Conservation (phyloP, 1,284 basidiomycete genomes). For the Sphagnurus paluster region DNA sequence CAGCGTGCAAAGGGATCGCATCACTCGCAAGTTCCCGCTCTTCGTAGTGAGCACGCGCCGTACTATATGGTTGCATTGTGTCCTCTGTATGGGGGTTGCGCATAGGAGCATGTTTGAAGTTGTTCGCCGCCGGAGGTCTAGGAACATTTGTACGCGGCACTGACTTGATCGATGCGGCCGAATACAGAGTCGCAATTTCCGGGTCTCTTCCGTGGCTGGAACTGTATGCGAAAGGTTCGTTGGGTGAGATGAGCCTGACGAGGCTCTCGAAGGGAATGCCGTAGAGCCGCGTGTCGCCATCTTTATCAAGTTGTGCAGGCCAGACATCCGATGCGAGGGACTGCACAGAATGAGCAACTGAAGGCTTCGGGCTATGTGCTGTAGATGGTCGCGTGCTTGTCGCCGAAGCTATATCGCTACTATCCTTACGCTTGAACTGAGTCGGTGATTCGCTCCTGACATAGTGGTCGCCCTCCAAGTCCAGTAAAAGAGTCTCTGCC, state of each 20-base stretch:
- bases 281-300: slow-evolving; percentile 49
- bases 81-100: slow-evolving; percentile 39
- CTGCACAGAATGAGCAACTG: slow-evolving; percentile 33
- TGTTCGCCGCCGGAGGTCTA: slow-evolving; percentile 21
- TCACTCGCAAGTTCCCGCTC: slow-evolving; percentile 82
- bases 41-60: slow-evolving; percentile 62
- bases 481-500: slow-evolving; percentile 27
- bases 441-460: slow-evolving; percentile 19
- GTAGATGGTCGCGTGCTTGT: slow-evolving; percentile 29
- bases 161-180: slow-evolving; percentile 76
- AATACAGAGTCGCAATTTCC: slow-evolving; percentile 83
- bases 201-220: slow-evolving; percentile 53
- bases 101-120: slow-evolving; percentile 23
- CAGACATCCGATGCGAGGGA: slow-evolving; percentile 33
- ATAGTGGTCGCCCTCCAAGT: slow-evolving; percentile 28
- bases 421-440: slow-evolving; percentile 15
- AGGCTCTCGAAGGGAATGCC: slow-evolving; percentile 84
- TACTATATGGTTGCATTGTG: slow-evolving; percentile 37
- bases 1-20: slow-evolving; percentile 62
- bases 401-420: slow-evolving; percentile 22
- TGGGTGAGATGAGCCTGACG: slow-evolving; percentile 75
- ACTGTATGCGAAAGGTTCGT: slow-evolving; percentile 61
- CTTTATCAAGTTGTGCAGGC: slow-evolving; percentile 27
- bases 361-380: slow-evolving; percentile 26
- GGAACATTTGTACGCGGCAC: slow-evolving; percentile 42